A percentile compares a stretch with the other conserved stretches of the same genome.
phyloP scores from a whole-genome alignment of 1,284 basidiomycete genomes.

The Apiotrichum sp. region DNA sequence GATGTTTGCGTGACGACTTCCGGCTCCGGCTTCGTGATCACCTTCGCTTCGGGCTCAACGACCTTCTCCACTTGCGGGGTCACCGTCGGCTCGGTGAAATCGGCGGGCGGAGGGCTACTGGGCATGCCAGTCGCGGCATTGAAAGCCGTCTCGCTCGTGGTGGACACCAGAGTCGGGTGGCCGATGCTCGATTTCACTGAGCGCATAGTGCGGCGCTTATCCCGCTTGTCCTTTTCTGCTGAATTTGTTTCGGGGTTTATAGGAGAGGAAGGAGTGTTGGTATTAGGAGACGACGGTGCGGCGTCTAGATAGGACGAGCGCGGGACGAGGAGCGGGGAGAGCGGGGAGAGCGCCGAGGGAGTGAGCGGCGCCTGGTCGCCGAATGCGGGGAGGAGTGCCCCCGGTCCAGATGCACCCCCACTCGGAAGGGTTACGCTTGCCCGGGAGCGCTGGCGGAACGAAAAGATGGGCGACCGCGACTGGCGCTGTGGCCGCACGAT shows the following conservation, averaged over 20 bases:
- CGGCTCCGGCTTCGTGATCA: too few species aligned
- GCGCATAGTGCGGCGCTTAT: neutral
- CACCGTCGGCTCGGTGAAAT: too few species aligned
- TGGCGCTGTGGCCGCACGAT: neutral
- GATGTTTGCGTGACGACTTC: too few species aligned
- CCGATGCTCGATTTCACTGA: neutral
- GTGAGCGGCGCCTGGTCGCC: neutral
- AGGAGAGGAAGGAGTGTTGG: too few species aligned
- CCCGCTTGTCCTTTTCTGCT: too few species aligned
- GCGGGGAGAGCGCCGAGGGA: too few species aligned
- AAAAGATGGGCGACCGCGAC: neutral
- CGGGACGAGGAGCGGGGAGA: too few species aligned
- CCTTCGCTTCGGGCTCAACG: neutral
- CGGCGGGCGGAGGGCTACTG: neutral
- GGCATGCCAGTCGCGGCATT: neutral
- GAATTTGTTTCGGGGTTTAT: too few species aligned
- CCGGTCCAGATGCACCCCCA: too few species aligned
- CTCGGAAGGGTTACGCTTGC: neutral
- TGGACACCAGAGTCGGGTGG: neutral
- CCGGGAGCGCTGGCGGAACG: neutral
- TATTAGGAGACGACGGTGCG: too few species aligned
- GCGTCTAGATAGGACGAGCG: too few species aligned
- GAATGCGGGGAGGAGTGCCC: neutral
- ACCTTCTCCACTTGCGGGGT: neutral
- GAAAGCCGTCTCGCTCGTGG: neutral